These are phyloP conservation scores for Botrytis hyacinthi DNA, from an alignment of 2,329 filamentous ascomycete genomes.

Conservation along the genomic window DNA sequence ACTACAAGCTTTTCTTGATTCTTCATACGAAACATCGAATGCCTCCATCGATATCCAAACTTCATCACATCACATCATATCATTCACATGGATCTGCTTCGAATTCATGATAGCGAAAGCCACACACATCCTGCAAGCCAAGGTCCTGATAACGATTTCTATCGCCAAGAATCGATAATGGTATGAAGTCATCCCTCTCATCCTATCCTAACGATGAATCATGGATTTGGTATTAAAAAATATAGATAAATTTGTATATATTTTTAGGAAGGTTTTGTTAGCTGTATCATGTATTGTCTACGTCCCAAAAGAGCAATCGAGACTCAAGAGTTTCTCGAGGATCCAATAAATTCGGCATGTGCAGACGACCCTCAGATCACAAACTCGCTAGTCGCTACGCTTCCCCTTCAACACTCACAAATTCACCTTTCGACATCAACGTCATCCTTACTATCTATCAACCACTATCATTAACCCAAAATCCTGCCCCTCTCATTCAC, in stretches of 20 bases:
- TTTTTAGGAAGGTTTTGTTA: not conserved
- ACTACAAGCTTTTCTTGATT: not conserved
- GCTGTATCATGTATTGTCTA: not conserved
- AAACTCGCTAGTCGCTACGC: not conserved
- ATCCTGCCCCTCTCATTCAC: not conserved
- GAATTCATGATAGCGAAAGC: not conserved
- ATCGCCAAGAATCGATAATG: not conserved
- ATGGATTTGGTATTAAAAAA: not conserved
- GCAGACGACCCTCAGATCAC: not conserved
- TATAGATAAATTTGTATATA: not conserved
- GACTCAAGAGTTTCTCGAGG: not conserved
- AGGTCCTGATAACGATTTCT: not conserved
- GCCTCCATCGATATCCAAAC: not conserved
- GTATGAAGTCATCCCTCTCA: not conserved
- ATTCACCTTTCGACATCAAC: not conserved
- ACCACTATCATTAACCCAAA: not conserved
- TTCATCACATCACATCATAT: too few species aligned
- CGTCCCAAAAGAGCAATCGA: not conserved
- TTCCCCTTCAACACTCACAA: not conserved
- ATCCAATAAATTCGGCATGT: not conserved
- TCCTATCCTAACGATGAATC: not conserved
- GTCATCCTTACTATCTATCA: not conserved
- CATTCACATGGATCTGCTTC: not conserved
- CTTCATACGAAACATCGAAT: not conserved
- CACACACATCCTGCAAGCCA: conserved; percentile 9